Evolutionary conservation across 768 basidiomycete species (phyloP).

Genomic region (Boletus sp.): DNA sequence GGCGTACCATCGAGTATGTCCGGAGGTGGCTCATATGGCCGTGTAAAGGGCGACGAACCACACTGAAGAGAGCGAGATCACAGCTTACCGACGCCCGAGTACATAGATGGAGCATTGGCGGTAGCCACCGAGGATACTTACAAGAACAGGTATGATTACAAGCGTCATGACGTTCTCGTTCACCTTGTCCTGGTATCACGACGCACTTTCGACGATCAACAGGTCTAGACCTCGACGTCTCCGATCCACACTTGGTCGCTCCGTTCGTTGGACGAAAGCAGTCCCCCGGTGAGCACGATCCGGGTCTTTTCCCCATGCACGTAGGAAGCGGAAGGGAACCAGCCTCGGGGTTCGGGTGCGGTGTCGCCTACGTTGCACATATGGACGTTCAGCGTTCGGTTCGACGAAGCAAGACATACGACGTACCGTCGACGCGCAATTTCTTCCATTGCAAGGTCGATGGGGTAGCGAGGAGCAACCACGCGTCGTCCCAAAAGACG

Average conservation of each 20-base stretch:
- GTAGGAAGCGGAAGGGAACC: conserved; percentile 39
- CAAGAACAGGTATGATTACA: no score
- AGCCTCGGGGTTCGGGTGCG: conserved; percentile 38
- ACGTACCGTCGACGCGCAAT: conserved; percentile 12
- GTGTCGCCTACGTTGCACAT: not conserved
- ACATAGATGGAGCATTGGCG: not conserved
- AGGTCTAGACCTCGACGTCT: conserved; percentile 22
- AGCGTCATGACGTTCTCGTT: no score
- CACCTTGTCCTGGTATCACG: not conserved
- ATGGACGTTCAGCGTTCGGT: no score
- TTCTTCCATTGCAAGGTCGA: conserved; percentile 27
- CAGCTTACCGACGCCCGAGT: no score
- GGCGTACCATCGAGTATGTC: no score
- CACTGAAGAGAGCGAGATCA: no score
- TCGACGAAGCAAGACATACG: not conserved
- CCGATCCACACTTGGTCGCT: conserved; percentile 43
- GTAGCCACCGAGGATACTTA: no score
- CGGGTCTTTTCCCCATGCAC: conserved; percentile 22
- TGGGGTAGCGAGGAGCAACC: conserved; percentile 29
- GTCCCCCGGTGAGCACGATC: conserved; percentile 40
- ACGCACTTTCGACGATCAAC: no score
- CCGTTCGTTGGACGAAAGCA: conserved; percentile 41
- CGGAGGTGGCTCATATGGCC: no score
- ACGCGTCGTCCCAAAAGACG: conserved; percentile 40
- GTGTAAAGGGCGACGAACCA: no score